Base-by-base conservation (phyloP, 345 rosid genomes). In the Sonneratia alba region DNA sequence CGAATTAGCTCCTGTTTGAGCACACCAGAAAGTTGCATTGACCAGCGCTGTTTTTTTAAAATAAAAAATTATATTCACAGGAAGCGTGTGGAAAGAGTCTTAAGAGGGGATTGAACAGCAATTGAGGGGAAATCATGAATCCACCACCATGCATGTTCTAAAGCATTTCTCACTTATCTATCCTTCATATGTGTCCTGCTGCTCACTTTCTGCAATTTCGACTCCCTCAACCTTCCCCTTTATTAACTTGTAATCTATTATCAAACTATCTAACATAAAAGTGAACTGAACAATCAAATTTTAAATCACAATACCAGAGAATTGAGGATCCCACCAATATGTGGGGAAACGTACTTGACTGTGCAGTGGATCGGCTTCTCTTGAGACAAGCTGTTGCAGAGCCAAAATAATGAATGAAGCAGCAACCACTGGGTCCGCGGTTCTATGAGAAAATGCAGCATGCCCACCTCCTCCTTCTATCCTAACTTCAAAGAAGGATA, bases 341-440 rank as follows among this genome's bases (percentile, higher is more conserved):
- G 51, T 37, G 21, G 1, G 4, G 55, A 37, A 51, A 66, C 72
- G 27, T 82, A 77, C 88, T 37, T 83, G 79, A 83, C 98, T 87
- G 3, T 71, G 70, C 51, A 94, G 87, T 55, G 97, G 96, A 86
- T 94, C 91, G 10, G 73, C 80, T 83, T 91, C 98, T 82, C 95
- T 85, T 6, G 95, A 91, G 80, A 85, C 74, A 10, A 89, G 83
- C 73, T 84, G 93, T 71, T 94, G 98, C 84, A 89, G 76, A 36
- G 97, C 89, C 82, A 91, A 79, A 75, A 91, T 84, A 65, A 83
- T 75, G 64, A 84, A 91, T 37, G 97, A 86, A 49, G 89, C 81
- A 69, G 96, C 96, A 62, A 86, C 67, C 37, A 87, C 81, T 3
- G 95, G 93, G 81, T 94, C 93, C 53, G 84, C 80, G n/a, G 70